These are phyloP conservation scores for Backusella liffmaniae DNA, from an alignment of 192 early-diverging fungal species.

Conservation along the genomic window DNA sequence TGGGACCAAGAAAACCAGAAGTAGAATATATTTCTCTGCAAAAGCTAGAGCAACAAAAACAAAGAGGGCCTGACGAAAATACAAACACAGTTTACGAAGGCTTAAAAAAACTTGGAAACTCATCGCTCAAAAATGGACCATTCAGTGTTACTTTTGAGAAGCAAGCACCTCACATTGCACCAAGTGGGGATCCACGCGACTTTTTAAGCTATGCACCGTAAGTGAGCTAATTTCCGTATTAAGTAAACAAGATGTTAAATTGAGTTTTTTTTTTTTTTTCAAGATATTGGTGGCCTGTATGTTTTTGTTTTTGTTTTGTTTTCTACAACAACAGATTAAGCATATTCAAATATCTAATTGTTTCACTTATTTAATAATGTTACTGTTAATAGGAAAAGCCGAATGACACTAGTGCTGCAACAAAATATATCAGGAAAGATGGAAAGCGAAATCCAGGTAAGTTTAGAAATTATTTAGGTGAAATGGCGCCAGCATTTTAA, in stretches of 20 bases:
- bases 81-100: not conserved
- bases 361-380: not conserved
- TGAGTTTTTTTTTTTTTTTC: not conserved
- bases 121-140: constrained; percentile 29
- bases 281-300: constrained; percentile 35
- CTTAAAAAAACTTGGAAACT: constrained; percentile 27
- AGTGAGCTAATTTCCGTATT: not conserved
- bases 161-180: constrained; percentile 20
- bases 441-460: constrained; percentile 38
- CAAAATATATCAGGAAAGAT: constrained; percentile 29
- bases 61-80: not conserved
- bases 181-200: constrained; percentile 27
- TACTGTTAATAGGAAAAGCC: not conserved
- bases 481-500: not conserved
- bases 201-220: constrained; percentile 39
- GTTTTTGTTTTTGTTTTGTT: not conserved
- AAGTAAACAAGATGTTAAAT: not conserved
- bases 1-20: constrained; percentile 28
- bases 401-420: not conserved
- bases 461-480: not conserved
- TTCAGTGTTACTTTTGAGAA: constrained; percentile 27
- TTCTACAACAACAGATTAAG: not conserved
- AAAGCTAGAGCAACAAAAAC: not conserved
- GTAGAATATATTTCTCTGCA: constrained; percentile 19
- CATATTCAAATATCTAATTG: not conserved